Base-by-base conservation (phyloP, 306 rosid species). In the Fragaria iinumae region DNA sequence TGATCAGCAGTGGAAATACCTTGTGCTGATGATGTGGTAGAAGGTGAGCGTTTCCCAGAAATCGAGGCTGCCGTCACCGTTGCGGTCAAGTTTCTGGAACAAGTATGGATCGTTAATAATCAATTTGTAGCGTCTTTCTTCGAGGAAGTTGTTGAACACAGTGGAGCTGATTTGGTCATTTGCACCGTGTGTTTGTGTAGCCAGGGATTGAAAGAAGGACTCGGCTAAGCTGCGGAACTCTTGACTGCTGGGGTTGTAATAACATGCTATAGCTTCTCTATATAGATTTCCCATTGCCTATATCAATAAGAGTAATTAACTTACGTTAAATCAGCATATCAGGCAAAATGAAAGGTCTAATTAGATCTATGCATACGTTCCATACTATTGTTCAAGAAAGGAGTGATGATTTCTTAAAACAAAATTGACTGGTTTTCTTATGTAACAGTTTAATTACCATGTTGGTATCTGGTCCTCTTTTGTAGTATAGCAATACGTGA, bases 11-110 rank as follows among this genome's bases (percentile, higher is more conserved):
- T 5, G 4, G 39, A 72, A 36, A n/a, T 32, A 8, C 23, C 82
- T 43, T 12, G 73, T 71, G 41, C 41, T 38, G 17, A 79, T 17
- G 52, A 72, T 60, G 77, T 79, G 63, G 72, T 79, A 79, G 45
- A 63, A 72, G 39, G 82, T 34, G 14, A 79, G 73, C 44, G 72
- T 20, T 10, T 79, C 77, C 2, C 0, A 0, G 56, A 79, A 71
- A 38, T 78, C 67, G 34, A 78, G 50, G 23, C 4, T 0, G 2
- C 77, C 66, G 9, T 71, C 72, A 2, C 66, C 0, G 18, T 78
- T 49, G 14, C 17, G 53, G 29, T 78, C 81, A 1, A 63, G 64
- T 23, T 7, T 39, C 0, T 18, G 1, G 72, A 71, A 79, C 8
- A 79, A 2, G 21, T 12, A 5, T 25, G 5, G 6, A 38, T 39